Base-by-base conservation (phyloP, 768 basidiomycete species). In the Pulveroboletus ravenelii region DNA sequence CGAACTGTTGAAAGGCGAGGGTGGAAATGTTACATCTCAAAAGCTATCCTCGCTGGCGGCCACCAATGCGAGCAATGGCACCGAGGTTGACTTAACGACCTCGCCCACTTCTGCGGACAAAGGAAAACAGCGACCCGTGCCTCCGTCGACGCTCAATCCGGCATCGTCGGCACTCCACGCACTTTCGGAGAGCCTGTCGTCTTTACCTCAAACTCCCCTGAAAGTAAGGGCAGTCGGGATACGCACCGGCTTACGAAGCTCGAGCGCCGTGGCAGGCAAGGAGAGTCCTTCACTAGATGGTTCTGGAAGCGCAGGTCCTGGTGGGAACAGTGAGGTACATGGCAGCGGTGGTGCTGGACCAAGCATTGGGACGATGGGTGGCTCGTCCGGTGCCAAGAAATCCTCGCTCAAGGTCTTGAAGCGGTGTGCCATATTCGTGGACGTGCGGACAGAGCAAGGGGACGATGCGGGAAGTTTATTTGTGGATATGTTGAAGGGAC, bases 391-490 rank as follows among this genome's bases (percentile, higher is more conserved):
- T 56, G 20, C 68, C 69, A 62, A 56, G 59, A 64, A 63, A 36
- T 53, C 61, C 20, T 51, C 60, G 20, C 61, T 84, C 53, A 78
- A 77, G 44, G 74, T 87, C 32, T 71, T 94, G 52, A 81, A 83
- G 48, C 79, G 81, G 12, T 93, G 91, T 48, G 76, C 78, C 2
- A 82, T 92, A 9, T 93, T 89, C 59, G 91, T 94, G 42, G 93
- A 94, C 62, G 89, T 95, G 25, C 63, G 75, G 54, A 81, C 81
- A 12, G 78, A 77, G 31, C 82, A 84, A 51, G 90, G 87, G 0
- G 89, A 90, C 47, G 83, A 94, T 59, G 89, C 88, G 0, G 85
- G 88, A 0, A 78, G 78, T 23, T 68, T 92, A 58, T 94, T 94
- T 59, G 78, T 84, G 13, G 88, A 93, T 42, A 90, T 93, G 85